phyloP scores from a whole-genome alignment of 2,329 filamentous ascomycete genomes.

The Alternaria panax region DNA sequence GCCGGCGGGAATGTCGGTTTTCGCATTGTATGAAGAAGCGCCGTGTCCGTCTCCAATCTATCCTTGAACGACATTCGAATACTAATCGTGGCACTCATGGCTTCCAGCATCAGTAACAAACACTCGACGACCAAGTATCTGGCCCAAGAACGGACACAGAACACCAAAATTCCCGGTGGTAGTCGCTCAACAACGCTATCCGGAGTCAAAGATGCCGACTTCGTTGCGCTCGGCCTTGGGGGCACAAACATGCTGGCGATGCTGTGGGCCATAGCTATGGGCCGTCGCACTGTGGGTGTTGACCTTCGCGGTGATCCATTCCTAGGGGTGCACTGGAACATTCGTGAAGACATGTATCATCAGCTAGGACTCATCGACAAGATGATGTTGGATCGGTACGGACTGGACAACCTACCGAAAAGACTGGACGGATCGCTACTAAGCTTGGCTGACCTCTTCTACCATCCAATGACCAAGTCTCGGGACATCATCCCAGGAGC shows the following conservation, averaged over 20 bases:
- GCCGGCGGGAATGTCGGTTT: neutral
- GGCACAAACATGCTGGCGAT: conserved; percentile 29
- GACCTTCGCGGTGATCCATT: conserved; percentile 26
- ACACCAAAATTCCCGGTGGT: conserved; percentile 3
- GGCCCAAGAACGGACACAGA: conserved; percentile 11
- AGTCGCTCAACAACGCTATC: conserved; percentile 9
- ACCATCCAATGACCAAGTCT: conserved; percentile 14
- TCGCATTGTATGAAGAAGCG: neutral
- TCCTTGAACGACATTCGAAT: neutral
- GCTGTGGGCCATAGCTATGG: conserved; percentile 26
- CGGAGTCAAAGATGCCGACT: conserved; percentile 26
- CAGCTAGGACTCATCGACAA: conserved; percentile 28
- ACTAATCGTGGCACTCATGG: neutral
- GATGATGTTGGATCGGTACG: conserved; percentile 26
- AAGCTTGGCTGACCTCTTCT: conserved; percentile 20
- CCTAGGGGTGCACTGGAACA: conserved; percentile 30
- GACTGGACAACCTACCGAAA: conserved; percentile 16
- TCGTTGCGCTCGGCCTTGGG: conserved; percentile 26
- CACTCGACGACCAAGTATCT: conserved; percentile 11
- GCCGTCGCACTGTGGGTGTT: conserved; percentile 22
- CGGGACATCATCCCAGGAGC: conserved; percentile 21
- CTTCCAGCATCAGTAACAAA: neutral
- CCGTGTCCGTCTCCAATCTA: neutral
- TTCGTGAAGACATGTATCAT: conserved; percentile 28
- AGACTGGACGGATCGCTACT: conserved; percentile 21